phyloP scores from a whole-genome alignment of 345 rosid genomes.

The Excoecaria cochinchinensis region DNA sequence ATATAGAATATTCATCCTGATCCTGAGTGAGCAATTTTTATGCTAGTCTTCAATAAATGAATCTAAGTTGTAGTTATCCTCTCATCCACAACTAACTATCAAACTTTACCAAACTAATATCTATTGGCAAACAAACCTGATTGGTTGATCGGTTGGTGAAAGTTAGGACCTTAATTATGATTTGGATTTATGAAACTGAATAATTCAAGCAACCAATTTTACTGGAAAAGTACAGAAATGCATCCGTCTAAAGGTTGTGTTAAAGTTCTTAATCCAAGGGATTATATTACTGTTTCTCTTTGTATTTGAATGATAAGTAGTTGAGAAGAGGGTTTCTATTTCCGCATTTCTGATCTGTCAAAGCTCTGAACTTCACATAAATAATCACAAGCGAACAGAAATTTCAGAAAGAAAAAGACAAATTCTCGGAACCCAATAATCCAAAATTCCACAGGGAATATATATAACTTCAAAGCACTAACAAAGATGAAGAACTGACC shows the following conservation, averaged over 20 bases:
- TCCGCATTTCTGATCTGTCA: background rate
- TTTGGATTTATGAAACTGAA: background rate
- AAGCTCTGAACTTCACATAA: background rate
- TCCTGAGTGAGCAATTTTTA: too few relatives aligned
- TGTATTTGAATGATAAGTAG: background rate
- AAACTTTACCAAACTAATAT: slow-evolving; percentile 1
- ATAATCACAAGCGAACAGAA: background rate
- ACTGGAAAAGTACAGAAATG: background rate
- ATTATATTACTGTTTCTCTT: background rate
- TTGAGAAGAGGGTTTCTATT: background rate
- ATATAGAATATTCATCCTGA: too few relatives aligned
- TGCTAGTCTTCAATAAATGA: too few relatives aligned
- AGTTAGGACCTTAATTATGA: background rate
- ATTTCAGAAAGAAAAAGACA: background rate
- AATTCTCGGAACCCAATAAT: background rate
- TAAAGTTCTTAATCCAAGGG: background rate
- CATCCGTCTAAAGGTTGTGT: background rate
- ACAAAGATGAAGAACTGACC: slow-evolving; percentile 45
- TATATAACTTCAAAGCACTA: too few relatives aligned
- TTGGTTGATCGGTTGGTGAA: background rate
- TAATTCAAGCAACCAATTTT: background rate
- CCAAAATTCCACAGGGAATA: background rate
- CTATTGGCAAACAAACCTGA: too few relatives aligned
- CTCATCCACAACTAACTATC: background rate
- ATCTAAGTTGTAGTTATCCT: background rate